phyloP scores from a whole-genome alignment of 139 green algal species.

The Volvox africanus region DNA sequence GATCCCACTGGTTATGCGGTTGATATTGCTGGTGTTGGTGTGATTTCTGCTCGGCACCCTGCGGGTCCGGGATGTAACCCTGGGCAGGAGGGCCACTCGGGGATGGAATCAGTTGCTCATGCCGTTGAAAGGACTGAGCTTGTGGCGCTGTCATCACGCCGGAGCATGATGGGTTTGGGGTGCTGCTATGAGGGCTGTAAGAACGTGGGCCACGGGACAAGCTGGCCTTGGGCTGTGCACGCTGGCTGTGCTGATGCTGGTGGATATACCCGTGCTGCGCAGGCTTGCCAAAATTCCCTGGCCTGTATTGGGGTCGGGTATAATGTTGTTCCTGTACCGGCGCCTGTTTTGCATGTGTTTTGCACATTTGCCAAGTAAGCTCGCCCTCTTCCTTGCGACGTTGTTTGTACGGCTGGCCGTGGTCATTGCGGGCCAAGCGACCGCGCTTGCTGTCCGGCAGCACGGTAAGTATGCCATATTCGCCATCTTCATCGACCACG shows the following conservation, averaged over 20 bases:
- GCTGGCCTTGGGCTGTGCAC: too few species aligned
- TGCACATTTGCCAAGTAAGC: too few species aligned
- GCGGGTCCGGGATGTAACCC: too few species aligned
- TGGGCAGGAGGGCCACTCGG: too few species aligned
- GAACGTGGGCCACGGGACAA: too few species aligned
- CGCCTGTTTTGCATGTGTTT: too few species aligned
- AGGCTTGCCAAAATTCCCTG: background rate
- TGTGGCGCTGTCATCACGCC: background rate
- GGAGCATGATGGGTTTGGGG: too few species aligned
- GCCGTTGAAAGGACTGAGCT: background rate
- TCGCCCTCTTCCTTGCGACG: background rate
- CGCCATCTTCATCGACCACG: background rate
- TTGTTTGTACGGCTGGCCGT: background rate
- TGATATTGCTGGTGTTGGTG: background rate
- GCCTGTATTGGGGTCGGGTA: background rate
- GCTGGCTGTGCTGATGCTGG: background rate
- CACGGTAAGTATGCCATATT: slow-evolving; percentile 2
- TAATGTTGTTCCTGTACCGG: too few species aligned
- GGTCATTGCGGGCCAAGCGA: background rate
- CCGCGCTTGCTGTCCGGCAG: slow-evolving; percentile 14
- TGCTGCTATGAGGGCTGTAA: too few species aligned
- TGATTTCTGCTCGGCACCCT: background rate
- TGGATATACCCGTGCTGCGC: background rate
- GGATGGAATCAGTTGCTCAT: background rate
- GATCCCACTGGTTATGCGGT: background rate